A percentile compares a stretch with the other conserved stretches of the same genome.
These are phyloP conservation scores for Sclerotinia trifoliorum DNA, from an alignment of 2,329 filamentous ascomycete genomes.

Conservation along the genomic window DNA sequence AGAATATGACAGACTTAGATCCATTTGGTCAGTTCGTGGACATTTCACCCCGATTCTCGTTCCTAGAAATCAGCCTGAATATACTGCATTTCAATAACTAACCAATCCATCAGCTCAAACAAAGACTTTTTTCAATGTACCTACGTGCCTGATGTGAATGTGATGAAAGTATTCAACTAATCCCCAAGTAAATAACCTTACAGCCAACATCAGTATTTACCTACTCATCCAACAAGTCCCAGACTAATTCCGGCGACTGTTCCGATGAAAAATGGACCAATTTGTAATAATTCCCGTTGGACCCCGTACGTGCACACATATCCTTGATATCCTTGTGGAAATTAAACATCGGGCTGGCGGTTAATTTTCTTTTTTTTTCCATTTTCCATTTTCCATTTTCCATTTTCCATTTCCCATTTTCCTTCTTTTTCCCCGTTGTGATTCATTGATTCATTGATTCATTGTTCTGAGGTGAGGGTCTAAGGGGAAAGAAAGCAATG, in stretches of 20 bases:
- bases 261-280: background rate
- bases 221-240: background rate
- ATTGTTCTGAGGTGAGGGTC: background rate
- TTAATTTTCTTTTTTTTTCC: background rate
- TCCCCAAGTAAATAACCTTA: background rate
- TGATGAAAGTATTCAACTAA: background rate
- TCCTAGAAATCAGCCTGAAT: too few relatives aligned
- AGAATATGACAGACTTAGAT: background rate
- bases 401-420: background rate
- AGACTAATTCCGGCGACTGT: background rate
- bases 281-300: background rate
- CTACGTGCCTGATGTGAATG: too few relatives aligned
- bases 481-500: background rate
- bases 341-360: background rate
- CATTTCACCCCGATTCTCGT: background rate
- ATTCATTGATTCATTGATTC: background rate
- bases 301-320: background rate
- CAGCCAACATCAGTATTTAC: background rate
- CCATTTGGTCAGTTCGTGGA: background rate
- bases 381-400: background rate
- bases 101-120: background rate
- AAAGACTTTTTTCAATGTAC: background rate
- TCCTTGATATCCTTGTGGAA: conserved; percentile 3
- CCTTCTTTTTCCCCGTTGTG: background rate
- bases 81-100: background rate